A percentile compares a stretch with the other conserved stretches of the same genome.
Conservation (phyloP, 257 asterid genomes). For the Solanum ossicruentum region DNA sequence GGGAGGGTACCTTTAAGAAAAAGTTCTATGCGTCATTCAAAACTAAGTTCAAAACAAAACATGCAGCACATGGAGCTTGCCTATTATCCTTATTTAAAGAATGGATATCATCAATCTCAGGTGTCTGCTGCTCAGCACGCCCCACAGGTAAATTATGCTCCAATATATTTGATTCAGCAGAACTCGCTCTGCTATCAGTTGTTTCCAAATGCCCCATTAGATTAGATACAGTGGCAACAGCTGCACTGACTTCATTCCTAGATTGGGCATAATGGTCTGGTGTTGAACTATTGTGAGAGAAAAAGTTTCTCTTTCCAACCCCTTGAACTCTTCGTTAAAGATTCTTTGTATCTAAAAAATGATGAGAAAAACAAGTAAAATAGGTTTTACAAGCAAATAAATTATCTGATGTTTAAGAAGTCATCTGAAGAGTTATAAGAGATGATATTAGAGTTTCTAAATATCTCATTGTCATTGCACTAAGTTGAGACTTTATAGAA, state of each 20-base stretch:
- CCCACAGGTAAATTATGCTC: slow-evolving; percentile 14
- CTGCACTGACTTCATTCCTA: slow-evolving; percentile 28
- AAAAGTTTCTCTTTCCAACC: slow-evolving; percentile 91
- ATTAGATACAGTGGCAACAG: slow-evolving; percentile 26
- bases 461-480: slow-evolving; percentile 71
- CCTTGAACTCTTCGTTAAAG: slow-evolving; percentile 78
- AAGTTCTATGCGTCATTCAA: neutral
- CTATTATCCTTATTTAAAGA: slow-evolving; percentile 23
- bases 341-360: slow-evolving; percentile 65
- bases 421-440: neutral
- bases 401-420: neutral
- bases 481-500: slow-evolving; percentile 56
- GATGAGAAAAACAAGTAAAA: slow-evolving; percentile 34
- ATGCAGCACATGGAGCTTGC: slow-evolving; percentile 31
- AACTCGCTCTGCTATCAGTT: slow-evolving; percentile 22
- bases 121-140: slow-evolving; percentile 6
- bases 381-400: slow-evolving; percentile 9
- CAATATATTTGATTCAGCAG: slow-evolving; percentile 15
- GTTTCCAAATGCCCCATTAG: slow-evolving; percentile 60
- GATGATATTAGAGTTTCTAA: neutral
- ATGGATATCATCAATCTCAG: slow-evolving; percentile 10
- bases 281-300: slow-evolving; percentile 45
- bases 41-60: slow-evolving; percentile 35
- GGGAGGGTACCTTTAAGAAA: slow-evolving; percentile 1
- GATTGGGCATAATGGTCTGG: slow-evolving; percentile 32